phyloP scores from a whole-genome alignment of 768 basidiomycete species.

The Hirschioporus abietinus region DNA sequence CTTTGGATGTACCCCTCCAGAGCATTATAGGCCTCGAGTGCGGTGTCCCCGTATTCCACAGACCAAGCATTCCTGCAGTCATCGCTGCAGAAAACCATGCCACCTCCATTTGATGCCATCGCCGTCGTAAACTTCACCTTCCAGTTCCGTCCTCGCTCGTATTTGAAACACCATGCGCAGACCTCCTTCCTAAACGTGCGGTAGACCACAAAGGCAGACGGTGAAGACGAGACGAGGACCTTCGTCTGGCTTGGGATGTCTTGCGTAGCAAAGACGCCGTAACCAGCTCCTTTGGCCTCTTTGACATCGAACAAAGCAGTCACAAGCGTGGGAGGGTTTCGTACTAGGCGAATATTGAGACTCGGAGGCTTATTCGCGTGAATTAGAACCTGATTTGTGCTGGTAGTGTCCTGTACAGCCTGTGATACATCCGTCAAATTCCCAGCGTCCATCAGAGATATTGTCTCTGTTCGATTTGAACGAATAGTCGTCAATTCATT shows the following conservation, averaged over 20 bases:
- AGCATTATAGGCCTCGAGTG: not conserved
- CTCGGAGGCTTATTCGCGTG: not conserved
- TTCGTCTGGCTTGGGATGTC: not conserved
- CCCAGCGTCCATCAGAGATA: not conserved
- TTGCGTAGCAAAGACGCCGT: constrained; percentile 6
- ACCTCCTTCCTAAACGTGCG: constrained; percentile 8
- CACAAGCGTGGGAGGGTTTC: not conserved
- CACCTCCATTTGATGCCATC: not conserved
- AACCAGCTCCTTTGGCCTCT: not conserved
- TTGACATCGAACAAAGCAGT: not conserved
- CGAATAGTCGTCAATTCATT: too few species aligned
- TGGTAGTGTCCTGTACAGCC: not conserved
- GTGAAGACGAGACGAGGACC: not conserved
- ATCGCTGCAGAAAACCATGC: not conserved
- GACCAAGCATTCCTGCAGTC: not conserved
- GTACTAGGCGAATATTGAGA: not conserved
- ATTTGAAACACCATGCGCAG: constrained; percentile 7
- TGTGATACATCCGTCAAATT: not conserved
- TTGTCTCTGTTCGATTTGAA: too few species aligned
- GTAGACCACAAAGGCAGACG: constrained; percentile 2
- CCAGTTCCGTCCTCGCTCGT: constrained; percentile 4
- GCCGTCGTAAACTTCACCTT: not conserved
- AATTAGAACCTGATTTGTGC: not conserved
- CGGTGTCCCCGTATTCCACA: not conserved
- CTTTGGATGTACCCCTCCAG: not conserved